Evolutionary conservation across 352 stramenopile genomes (phyloP), one percentile per base, ranked within the genome.

Genomic region (Globisporangium viniferum): DNA sequence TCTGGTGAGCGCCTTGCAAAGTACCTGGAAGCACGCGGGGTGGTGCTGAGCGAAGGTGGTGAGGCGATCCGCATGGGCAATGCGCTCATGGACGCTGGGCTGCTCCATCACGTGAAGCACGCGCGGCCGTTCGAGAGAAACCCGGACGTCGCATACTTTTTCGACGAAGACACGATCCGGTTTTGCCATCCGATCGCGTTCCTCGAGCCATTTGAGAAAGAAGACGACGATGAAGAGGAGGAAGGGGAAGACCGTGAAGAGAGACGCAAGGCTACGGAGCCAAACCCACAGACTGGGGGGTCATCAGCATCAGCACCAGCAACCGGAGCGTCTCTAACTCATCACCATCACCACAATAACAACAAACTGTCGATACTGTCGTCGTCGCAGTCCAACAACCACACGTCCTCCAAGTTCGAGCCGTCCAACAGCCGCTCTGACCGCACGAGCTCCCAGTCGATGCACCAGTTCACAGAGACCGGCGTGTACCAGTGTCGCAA

Each of bases 11-110:
- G 66, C 35, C 65, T 75, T 27, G 46, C 78, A 1, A 68, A 75
- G 15, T 70, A 73, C n/a, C 75, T 88, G 67, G 70, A 83, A 64
- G 63, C 78, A 20, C 53, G 79, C 9, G 53, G 53, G 14, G 53
- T 6, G 2, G 53, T 39, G 53, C 54, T 74, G 10, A 66, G 14
- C 3, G 61, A 64, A 0, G 48, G 39, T 7, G 66, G 71, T 1
- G 80, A 91, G 51, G 69, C 68, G 10, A 62, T 87, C 8, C 77
- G 80, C 0, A 70, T 91, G 33, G 82, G 80, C 51, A 86, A 83
- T n/a, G 72, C 75, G 27, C 61, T 89, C 0, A 91, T 91, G 80
- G 82, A 89, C 49, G 79, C 80, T 12, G 82, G 82, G 0, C 76
- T 86, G 49, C 68, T 91, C 24, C 82, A 91, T 7, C 82, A 91